phyloP scores from a whole-genome alignment of 148 eudicot species.

The Oxyria digyna region DNA sequence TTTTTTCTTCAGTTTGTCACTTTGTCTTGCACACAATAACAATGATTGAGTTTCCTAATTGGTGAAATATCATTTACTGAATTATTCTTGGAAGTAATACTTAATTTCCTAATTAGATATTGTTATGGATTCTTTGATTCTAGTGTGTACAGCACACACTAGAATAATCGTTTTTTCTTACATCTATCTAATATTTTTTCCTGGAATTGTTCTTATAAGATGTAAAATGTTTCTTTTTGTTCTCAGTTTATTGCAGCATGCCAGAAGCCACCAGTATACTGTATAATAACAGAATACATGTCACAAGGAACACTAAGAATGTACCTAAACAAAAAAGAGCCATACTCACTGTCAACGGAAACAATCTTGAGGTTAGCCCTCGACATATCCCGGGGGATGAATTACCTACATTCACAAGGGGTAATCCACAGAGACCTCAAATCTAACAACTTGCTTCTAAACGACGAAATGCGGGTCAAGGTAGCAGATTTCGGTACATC shows the following conservation, averaged over 20 bases:
- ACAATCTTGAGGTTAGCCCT: constrained; percentile 81
- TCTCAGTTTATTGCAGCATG: constrained; percentile 95
- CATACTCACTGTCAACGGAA: constrained; percentile 84
- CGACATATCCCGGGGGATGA: constrained; percentile 95
- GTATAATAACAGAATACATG: constrained; percentile 97
- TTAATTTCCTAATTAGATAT: too few species aligned
- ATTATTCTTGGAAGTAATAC: too few species aligned
- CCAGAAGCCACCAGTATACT: constrained; percentile 95
- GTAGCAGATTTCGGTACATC: constrained; percentile 98
- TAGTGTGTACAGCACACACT: too few species aligned
- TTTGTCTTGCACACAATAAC: too few species aligned
- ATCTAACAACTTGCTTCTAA: constrained; percentile 74
- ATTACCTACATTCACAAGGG: constrained; percentile 92
- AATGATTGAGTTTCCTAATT: too few species aligned
- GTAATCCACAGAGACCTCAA: constrained; percentile 94
- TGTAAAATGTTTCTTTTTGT: background rate
- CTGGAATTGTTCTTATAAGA: background rate
- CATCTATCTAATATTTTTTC: too few species aligned
- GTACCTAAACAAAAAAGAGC: constrained; percentile 96
- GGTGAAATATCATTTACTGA: too few species aligned
- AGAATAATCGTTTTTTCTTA: too few species aligned
- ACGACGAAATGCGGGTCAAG: constrained; percentile 94
- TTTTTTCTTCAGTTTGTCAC: too few species aligned
- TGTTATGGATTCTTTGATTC: too few species aligned
- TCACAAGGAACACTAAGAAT: constrained; percentile 95